Evolutionary conservation across 345 rosid species (phyloP).

Genomic region (Aquilaria malaccensis): DNA sequence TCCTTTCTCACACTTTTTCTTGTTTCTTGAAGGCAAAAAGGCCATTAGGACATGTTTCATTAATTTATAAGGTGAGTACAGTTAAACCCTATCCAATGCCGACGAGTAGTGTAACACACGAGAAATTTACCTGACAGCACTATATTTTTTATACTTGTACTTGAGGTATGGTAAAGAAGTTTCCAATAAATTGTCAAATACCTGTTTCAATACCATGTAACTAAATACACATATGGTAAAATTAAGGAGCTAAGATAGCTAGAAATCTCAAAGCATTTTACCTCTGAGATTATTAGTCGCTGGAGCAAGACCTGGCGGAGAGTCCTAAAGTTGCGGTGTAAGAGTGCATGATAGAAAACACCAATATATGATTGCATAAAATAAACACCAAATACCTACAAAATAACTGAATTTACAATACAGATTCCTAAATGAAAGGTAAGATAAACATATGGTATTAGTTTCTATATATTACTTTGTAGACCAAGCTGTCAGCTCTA

Average conservation of each 20-base stretch:
- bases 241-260: conserved; percentile 3
- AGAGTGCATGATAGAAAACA: conserved; percentile 86
- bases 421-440: not conserved
- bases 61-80: conserved; percentile 4
- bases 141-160: conserved; percentile 69
- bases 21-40: conserved; percentile 37
- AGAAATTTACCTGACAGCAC: conserved; percentile 50
- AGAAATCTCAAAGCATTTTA: conserved; percentile 11
- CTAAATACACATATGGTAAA: not conserved
- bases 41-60: conserved; percentile 1
- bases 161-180: conserved; percentile 74
- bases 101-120: not conserved
- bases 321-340: conserved; percentile 73
- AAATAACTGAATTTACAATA: conserved; percentile 12
- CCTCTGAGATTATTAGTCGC: conserved; percentile 70
- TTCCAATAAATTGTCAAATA: conserved; percentile 70
- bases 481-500: conserved; percentile 81
- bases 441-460: conserved; percentile 11
- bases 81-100: not conserved
- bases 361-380: conserved; percentile 97
- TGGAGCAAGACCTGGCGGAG: conserved; percentile 82
- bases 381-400: conserved; percentile 92
- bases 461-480: conserved; percentile 51
- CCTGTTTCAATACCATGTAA: conserved; percentile 31
- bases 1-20: conserved; percentile 47